Evolutionary conservation across 768 basidiomycete species (phyloP), one percentile per base, ranked within the genome.

Genomic region (Strobilomyces confusus): DNA sequence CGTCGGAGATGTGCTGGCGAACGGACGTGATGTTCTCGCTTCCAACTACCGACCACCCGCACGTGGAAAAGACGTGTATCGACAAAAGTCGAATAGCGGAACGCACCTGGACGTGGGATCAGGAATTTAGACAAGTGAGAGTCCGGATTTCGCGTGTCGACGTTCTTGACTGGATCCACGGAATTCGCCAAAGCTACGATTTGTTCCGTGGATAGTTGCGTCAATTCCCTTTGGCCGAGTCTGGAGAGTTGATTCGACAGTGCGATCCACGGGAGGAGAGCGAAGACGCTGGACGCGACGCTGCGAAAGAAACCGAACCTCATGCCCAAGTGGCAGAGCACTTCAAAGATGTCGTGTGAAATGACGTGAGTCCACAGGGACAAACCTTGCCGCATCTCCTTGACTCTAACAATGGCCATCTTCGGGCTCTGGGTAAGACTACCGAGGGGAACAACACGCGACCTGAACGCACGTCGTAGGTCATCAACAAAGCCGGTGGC

Each of bases 401-500:
- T 29, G 29, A 29, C 6, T 29, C 29, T 6, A 5, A 45, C 17
- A 15, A 92, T 92, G 90, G 78, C 86, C 53, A 82, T 92, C 67
- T 89, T 80, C 64, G 82, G 86, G 63, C 81, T 92, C 48, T 29
- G 91, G 90, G 90, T 89, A 73, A 48, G 76, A 66, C 40, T 47
- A 48, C 33, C 37, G 11, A n/a, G 32, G 29, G 48, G 44, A 36
- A 51, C 14, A 12, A 46, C 1, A 45, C 37, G 8, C 32, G 20
- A 34, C 43, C 63, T 48, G 41, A 29, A 48, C 25, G 23, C 42
- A 13, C 25, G 34, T 19, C 69, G 54, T 68, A 93, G 90, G 83
- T 98, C 52, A 95, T 98, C 65, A 98, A 98, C 72, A 98, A 98
- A 76, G 97, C 97, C 14, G 97, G 97, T 25, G 97, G 97, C 8